Base-by-base conservation (phyloP, 768 basidiomycete species). In the Xerocomus spinulosus region DNA sequence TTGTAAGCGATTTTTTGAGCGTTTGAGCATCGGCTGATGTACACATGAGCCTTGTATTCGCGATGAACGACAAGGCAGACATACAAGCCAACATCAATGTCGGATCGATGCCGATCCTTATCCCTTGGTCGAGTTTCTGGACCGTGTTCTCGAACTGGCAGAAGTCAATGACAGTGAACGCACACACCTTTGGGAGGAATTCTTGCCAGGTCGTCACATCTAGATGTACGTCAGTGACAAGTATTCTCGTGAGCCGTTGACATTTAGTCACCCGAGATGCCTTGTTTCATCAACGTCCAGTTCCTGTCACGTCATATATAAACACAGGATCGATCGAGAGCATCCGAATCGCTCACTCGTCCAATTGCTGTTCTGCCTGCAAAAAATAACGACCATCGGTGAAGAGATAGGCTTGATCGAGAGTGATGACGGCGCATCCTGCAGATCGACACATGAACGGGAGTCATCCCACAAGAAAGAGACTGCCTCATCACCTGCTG, bases 311-410 rank as follows among this genome's bases (percentile, higher is more conserved):
- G 2, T 23, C 18, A 8, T 4, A 23, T 4, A 64, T 21, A 56
- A 38, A 39, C 42, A 8, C 28, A 8, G 24, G n/a, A 41, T 6
- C 15, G 25, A 5, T 18, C 9, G 12, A 38, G 20, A 12, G 25
- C 4, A 36, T 35, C 3, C n/a, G n/a, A 21, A 17, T 15, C 18
- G 23, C 81, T 64, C 55, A 89, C 91, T 76, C 52, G 65, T 94
- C 92, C 54, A 99, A 71, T 68, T 99, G 91, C 53, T 92, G 79
- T 51, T 78, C 81, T 0, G 96, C 96, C 68, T 99, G 95, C 26
- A 97, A 70, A 61, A 88, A 96, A 62, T 99, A 99, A 37, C 95
- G 72, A 3, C 95, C 96, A 71, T 99, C 95, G 3, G 95, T 98
- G 70, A 95, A 98, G 41, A 96, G 74, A 52, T 75, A 82, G 0